Conservation (phyloP, 768 basidiomycete genomes). For the Phlebiopsis gigantea region DNA sequence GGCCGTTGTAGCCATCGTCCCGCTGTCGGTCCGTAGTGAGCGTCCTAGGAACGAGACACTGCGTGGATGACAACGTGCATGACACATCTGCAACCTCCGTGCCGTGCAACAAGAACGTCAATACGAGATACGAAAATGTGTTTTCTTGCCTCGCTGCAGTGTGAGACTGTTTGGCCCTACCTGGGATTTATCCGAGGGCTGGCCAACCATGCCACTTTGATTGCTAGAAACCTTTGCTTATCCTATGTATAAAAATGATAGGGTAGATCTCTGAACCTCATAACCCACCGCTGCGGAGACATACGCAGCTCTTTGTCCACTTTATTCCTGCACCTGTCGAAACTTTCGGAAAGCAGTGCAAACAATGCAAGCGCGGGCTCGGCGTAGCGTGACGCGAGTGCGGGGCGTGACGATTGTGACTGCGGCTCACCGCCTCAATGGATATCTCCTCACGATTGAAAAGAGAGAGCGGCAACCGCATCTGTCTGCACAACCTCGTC, state of each 20-base stretch:
- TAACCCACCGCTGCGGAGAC: too few relatives aligned
- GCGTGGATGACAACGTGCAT: background rate
- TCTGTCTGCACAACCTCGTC: background rate
- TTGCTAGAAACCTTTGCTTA: too few relatives aligned
- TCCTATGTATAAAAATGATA: too few relatives aligned
- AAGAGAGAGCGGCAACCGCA: background rate
- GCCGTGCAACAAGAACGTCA: background rate
- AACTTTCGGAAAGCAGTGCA: background rate
- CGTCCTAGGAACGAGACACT: background rate
- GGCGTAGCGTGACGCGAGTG: background rate
- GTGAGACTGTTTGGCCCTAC: too few relatives aligned
- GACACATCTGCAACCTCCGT: background rate
- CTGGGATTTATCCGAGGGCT: too few relatives aligned
- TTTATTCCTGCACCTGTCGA: background rate
- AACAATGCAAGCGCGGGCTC: conserved; percentile 3
- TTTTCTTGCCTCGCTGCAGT: too few relatives aligned
- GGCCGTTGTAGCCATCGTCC: too few relatives aligned
- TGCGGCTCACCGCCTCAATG: conserved; percentile 1
- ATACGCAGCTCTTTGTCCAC: background rate
- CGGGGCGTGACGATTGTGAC: conserved; percentile 1
- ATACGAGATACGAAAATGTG: background rate
- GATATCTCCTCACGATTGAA: background rate
- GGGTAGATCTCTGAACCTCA: too few relatives aligned
- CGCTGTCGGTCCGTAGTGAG: background rate
- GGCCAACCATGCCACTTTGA: too few relatives aligned